Base-by-base conservation (phyloP, 2,329 filamentous ascomycete genomes). In the Chrysosporium keratinophilum region DNA sequence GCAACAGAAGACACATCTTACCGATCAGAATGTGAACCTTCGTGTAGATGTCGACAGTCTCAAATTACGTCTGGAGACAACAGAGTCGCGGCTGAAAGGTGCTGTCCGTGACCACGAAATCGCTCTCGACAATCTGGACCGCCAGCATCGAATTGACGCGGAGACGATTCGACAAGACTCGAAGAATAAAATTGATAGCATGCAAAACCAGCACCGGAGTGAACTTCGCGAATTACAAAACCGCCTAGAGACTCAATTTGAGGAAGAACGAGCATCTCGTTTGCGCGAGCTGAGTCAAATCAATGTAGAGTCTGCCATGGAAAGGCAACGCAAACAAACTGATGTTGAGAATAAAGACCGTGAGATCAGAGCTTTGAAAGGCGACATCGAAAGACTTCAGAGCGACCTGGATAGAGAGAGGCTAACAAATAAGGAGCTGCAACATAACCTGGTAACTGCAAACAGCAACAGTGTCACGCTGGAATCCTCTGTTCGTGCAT, bases 401-500 rank as follows among this genome's bases (percentile, higher is more conserved):
- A 67, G 69, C 33, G 74, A 82, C 47, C 60, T 83, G 52, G 75
- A 76, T 56, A 77, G 81, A 28, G 87, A 93, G 65, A 81, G 81
- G 54, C 74, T 72, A 5, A 73, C 83, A 52, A 84, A 76, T 56
- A 71, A 70, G 40, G 77, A 76, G 35, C 70, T 85, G 10, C 76
- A 84, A 58, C 73, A 75, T 41, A 80, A 79, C 43, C 65, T 87
- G 15, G 74, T 78, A 3, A 81, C 83, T 39, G 74, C 80, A 6
- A 77, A 80, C 3, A 75, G 76, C 7, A 80, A 81, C 40, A 82
- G 81, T 54, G 74, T 82, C 10, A 79, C 80, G 0, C 74, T 95
- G 10, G 88, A 95, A 60, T 83, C 82, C 35, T 82, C 85, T 20
- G 83, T 87, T 58, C 82, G 84, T 58, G 85, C 84, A 2, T 78